A percentile compares a stretch with the other conserved stretches of the same genome.
Conservation (phyloP, 2,329 filamentous ascomycete species). For the Nemania abortiva region DNA sequence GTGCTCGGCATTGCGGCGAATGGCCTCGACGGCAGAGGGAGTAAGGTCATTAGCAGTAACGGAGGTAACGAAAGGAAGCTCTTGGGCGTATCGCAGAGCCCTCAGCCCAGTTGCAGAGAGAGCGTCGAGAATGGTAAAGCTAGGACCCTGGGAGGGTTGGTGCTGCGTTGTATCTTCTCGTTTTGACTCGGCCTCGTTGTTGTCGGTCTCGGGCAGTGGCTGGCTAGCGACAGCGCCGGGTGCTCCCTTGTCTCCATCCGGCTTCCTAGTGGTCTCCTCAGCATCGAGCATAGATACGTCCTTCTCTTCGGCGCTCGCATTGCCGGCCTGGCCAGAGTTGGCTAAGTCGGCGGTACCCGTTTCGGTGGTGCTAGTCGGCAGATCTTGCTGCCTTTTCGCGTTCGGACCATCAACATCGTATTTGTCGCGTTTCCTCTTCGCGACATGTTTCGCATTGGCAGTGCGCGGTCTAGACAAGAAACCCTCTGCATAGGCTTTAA, state of each 20-base stretch:
- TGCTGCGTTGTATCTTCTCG: conserved; percentile 34
- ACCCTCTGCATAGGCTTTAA: conserved; percentile 87
- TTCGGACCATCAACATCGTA: conserved; percentile 36
- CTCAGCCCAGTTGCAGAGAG: conserved; percentile 93
- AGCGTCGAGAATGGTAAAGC: conserved; percentile 91
- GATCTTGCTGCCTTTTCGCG: conserved; percentile 44
- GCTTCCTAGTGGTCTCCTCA: conserved; percentile 30
- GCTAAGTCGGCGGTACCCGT: conserved; percentile 17
- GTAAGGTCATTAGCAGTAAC: conserved; percentile 93
- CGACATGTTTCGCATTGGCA: conserved; percentile 58
- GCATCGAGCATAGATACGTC: conserved; percentile 42
- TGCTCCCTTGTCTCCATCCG: conserved; percentile 13
- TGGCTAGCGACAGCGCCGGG: conserved; percentile 12
- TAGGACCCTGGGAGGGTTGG: conserved; percentile 51
- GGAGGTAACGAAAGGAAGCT: conserved; percentile 85
- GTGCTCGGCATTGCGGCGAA: conserved; percentile 85
- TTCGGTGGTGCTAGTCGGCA: conserved; percentile 30
- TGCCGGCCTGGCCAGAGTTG: conserved; percentile 18
- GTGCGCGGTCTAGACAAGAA: conserved; percentile 61
- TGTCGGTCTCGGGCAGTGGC: conserved; percentile 34
- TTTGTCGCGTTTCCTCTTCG: conserved; percentile 43
- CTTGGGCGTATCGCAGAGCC: conserved; percentile 89
- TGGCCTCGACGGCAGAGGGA: conserved; percentile 79
- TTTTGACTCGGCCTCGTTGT: conserved; percentile 34
- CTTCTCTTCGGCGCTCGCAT: conserved; percentile 23